Evolutionary conservation across 768 basidiomycete species (phyloP), one percentile per base, ranked within the genome.

Genomic region (Leccinum broughii): DNA sequence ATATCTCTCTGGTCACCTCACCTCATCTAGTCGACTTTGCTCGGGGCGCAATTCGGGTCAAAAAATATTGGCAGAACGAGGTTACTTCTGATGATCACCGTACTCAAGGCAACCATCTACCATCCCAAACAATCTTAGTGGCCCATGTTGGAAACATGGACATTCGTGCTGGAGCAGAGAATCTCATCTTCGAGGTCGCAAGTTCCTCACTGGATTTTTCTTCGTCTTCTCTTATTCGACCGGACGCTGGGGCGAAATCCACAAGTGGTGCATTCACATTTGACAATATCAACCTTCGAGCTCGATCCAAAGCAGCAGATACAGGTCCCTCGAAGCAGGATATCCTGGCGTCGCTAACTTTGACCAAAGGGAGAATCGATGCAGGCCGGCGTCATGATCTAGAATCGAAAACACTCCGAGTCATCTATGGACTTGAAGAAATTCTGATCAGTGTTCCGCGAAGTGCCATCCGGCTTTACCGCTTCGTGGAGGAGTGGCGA

Each of bases 161-260:
- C 28, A 66, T 89, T n/a, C 82, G 81, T 57, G 88, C 88, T 8
- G 85, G 83, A 6, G 88, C 89, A 7, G 87, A 88, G 67, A 90
- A 86, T 66, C 77, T 92, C 30, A 76, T 83, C 17, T 81, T 90
- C 57, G 89, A 88, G 55, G 79, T 87, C 57, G 81, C 81, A 15
- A 67, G 83, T 26, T 73, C 71, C 46, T 71, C 63, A 8, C 34
- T 72, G 5, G 55, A 62, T 62, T 64, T 54, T 67, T 72, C 53
- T 62, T 65, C 59, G 70, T 62, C 66, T 3, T 63, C 56, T 60
- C 57, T 70, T 13, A 44, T 63, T 53, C 22, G 60, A 30, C 54
- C 64, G 1, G 64, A 62, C 13, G 34, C 24, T 11, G 62, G 64
- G 22, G 72, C 77, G 39, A 71, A 77, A 54, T 83, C 86, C 13